A percentile compares a stretch with the other conserved stretches of the same genome.
These are phyloP conservation scores for Viridothelium virens DNA, from an alignment of 495 filamentous ascomycete species.

Conservation along the genomic window DNA sequence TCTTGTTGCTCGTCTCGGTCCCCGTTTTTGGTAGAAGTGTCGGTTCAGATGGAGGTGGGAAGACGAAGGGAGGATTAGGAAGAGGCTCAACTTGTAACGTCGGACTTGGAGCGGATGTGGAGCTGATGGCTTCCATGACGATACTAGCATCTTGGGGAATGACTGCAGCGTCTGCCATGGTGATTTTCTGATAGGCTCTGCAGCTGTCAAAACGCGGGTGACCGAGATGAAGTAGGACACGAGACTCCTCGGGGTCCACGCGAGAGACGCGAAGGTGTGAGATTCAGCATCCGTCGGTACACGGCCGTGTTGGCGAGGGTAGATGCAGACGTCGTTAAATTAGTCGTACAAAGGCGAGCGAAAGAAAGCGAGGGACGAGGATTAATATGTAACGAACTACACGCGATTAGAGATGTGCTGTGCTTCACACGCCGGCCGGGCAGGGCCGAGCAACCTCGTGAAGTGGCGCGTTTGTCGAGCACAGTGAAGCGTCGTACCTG, in stretches of 20 bases:
- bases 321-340: conserved; percentile 4
- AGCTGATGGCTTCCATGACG: conserved; percentile 3
- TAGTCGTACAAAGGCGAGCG: background rate
- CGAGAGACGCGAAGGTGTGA: conserved; percentile 3
- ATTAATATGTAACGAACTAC: background rate
- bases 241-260: background rate
- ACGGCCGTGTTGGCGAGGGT: conserved; percentile 11
- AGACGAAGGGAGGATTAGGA: conserved; percentile 32
- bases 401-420: background rate
- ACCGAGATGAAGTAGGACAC: conserved; percentile 4
- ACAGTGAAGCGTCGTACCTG: conserved; percentile 5
- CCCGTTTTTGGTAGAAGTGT: conserved; percentile 22
- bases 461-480: background rate
- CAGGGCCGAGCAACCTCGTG: background rate
- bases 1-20: conserved; percentile 1
- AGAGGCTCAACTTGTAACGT: conserved; percentile 23
- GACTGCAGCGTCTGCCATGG: conserved; percentile 2
- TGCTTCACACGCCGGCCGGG: background rate
- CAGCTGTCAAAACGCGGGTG: background rate
- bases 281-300: conserved; percentile 9
- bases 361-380: conserved; percentile 8
- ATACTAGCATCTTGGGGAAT: background rate
- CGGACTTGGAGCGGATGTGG: background rate
- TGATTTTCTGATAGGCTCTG: conserved; percentile 3
- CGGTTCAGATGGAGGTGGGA: conserved; percentile 19